Evolutionary conservation across 1,284 basidiomycete species (phyloP), one percentile per base, ranked within the genome.

Genomic region (Moesziomyces sp.): DNA sequence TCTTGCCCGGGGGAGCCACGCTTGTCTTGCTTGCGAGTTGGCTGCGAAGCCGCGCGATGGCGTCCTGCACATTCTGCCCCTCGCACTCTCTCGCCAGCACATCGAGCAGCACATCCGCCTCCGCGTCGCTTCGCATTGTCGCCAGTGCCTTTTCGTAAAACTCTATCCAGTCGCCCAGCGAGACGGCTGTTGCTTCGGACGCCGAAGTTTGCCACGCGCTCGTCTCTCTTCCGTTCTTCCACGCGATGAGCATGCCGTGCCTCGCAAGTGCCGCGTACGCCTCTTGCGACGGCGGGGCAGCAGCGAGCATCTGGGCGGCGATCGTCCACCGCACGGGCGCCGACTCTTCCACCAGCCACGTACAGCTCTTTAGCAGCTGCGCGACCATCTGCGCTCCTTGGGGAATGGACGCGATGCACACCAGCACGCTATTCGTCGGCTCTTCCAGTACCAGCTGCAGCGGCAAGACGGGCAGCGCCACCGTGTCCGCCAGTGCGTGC

Each of bases 401-500:
- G 10, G 63, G 56, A 0, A 73, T 46, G n/a, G 53, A 56, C 7
- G 70, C 63, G 8, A 73, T 11, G 16, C 52, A 59, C 35, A 67
- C 44, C 56, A 73, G 10, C n/a, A 73, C 40, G 1, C 56, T 42
- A 4, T 11, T n/a, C 4, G 42, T 24, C 9, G 44, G 16, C 19
- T 73, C 56, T 18, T 56, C 35, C 35, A 73, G 21, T 1, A 67
- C 60, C 19, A 67, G 18, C 10, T 13, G 3, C 47, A 67, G 26
- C 3, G 70, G 70, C 26, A 67, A 38, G 9, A 26, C 30, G 5
- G 70, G 70, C 26, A 67, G 28, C 0, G 18, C 19, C 13, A 61
- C 9, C 58, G 35, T 48, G 28, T 44, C 49, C 19, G 55, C 28
- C 3, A 59, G 24, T 11, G 47, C 43, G 0, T 46, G 46, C 19